Evolutionary conservation across 1,139 yeast genomes (phyloP), one percentile per base, ranked within the genome.

Genomic region (Geotrichum aggregatum): DNA sequence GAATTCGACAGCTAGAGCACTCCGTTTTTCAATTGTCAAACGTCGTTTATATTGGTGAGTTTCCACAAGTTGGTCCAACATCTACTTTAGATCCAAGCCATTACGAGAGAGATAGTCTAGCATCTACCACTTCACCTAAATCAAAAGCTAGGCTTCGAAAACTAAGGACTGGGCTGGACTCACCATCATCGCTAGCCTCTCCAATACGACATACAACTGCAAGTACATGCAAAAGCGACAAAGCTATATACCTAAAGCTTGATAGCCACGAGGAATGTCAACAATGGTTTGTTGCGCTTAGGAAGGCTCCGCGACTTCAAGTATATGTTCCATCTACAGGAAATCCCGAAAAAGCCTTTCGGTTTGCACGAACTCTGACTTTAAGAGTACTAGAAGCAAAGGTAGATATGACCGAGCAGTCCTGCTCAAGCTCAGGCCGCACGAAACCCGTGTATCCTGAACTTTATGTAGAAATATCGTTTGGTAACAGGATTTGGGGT

Each of bases 221-320:
- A 30, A 30, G 19, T 28, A 30, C 36, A 11, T 39, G 35, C 24
- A 19, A 42, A 30, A 44, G 39, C 30, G 62, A 54, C 34, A 43
- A 36, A 48, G 44, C 50, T 40, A 21, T 33, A 41, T 47, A 56
- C 59, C 24, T 58, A 56, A 59, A 80, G 59, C 87, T 87, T 59
- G 84, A 86, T 1, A 71, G 82, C 40, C 81, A 80, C 59, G 80
- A 82, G 34, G 95, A 87, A 66, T 74, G 84, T 51, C 94, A 84
- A 60, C 94, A 86, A 65, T 88, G 96, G 96, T 76, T 80, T 59
- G 86, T 87, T 6, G 84, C 91, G 0, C 68, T 88, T 54, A 78
- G 77, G 54, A 79, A 87, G 21, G 83, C 85, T 62, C 77, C 94
- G 3, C 78, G 76, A 58, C 71, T 84, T 42, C 88, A 84, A 58